Evolutionary conservation across 306 rosid genomes (phyloP), one percentile per base, ranked within the genome.

Genomic region (Pyrus pyrifolia): DNA sequence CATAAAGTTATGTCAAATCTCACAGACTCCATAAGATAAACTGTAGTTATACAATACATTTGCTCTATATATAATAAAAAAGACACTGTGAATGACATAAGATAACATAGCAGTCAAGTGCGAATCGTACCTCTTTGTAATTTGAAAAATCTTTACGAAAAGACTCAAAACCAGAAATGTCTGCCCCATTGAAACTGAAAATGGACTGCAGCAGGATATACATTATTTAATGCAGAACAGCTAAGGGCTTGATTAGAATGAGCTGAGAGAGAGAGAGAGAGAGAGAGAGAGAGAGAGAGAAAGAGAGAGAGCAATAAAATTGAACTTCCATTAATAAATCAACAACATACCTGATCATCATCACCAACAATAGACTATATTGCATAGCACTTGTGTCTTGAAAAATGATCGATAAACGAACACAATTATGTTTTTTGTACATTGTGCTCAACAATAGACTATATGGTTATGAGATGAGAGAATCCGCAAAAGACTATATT

Each of bases 151-250:
- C 97, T 51, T 73, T 88, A 79, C 91, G 91, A 60, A 92, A 95
- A 55, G 96, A 95, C 75, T 81, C 83, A 85, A 95, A 92, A 81
- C 98, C 98, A 75, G 97, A 89, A 85, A 82, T 70, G 66, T 95
- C 96, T 46, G 98, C 98, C 79, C 98, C 98, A 12, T 95, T 95
- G 89, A 95, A 95, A 85, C 98, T 88, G 89, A 92, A 95, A 85
- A 95, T 95, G 81, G 98, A 95, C 98, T 95, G 85, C 73, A 76
- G 73, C 51, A 71, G 67, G 72, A 86, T 59, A 80, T 35, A 71
- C 73, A 76, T 21, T 38, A 79, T 31, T 64, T 53, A 70, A 75
- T 69, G 77, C 55, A 88, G 73, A 57, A 35, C 19, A 76, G 66
- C 40, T 76, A 64, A 40, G n/a, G 35, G 73, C 71, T 33, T 21